These are phyloP conservation scores for Zanthoxylum bungeanum DNA, from an alignment of 345 rosid species.

Conservation along the genomic window DNA sequence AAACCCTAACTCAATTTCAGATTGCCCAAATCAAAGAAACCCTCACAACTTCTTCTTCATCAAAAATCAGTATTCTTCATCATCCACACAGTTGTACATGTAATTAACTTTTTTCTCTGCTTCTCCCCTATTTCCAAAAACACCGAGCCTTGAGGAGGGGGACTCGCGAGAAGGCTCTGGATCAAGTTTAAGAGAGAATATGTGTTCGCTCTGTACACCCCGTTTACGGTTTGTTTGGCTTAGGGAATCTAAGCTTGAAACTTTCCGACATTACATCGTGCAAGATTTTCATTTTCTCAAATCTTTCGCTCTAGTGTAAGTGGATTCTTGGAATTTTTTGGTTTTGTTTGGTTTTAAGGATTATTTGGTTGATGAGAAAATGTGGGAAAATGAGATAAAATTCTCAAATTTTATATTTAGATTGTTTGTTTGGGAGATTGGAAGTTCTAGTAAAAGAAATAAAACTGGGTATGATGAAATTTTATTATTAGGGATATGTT, in stretches of 20 bases:
- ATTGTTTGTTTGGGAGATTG: neutral
- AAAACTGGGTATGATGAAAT: too few species aligned
- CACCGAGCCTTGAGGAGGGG: slow-evolving; percentile 35
- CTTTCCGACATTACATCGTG: slow-evolving; percentile 70
- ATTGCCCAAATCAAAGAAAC: too few species aligned
- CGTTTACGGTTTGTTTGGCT: slow-evolving; percentile 69
- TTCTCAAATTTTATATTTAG: neutral
- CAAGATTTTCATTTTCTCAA: slow-evolving; percentile 88
- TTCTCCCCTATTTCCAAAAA: too few species aligned
- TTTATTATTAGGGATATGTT: too few species aligned
- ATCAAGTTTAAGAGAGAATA: too few species aligned
- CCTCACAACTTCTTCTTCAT: too few species aligned
- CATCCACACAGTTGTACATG: too few species aligned
- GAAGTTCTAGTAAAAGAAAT: neutral
- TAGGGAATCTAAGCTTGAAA: slow-evolving; percentile 66
- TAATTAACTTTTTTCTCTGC: too few species aligned
- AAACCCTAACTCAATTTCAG: too few species aligned
- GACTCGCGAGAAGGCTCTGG: slow-evolving; percentile 52
- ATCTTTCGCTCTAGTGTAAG: slow-evolving; percentile 89
- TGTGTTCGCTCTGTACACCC: slow-evolving; percentile 73
- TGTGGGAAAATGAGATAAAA: neutral
- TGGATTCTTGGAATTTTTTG: slow-evolving; percentile 9
- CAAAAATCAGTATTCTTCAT: too few species aligned
- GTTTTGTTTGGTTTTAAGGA: neutral
- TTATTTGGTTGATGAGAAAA: slow-evolving; percentile 17